phyloP scores from a whole-genome alignment of 2,329 filamentous ascomycete species.

The Fusarium ambrosium region DNA sequence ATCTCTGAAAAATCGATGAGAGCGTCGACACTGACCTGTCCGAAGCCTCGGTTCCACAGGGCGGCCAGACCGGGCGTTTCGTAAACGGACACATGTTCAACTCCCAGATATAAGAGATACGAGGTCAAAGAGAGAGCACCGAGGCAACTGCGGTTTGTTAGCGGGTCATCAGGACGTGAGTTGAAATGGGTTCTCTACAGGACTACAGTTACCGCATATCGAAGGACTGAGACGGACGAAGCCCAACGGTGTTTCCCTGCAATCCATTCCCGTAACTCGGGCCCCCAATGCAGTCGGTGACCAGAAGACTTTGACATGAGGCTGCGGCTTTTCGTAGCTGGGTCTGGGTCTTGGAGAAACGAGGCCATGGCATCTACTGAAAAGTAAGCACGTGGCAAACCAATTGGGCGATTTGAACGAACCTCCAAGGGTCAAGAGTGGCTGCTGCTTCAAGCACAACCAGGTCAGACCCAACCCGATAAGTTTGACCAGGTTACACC shows the following conservation, averaged over 20 bases:
- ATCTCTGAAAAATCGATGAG: not conserved
- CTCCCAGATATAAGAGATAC: not conserved
- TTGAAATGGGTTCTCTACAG: not conserved
- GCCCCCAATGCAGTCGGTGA: not conserved
- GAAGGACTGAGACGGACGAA: not conserved
- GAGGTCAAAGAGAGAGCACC: not conserved
- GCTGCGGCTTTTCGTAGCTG: not conserved
- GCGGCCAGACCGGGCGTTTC: not conserved
- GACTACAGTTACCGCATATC: not conserved
- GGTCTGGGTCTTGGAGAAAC: not conserved
- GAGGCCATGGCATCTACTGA: not conserved
- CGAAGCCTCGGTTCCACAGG: not conserved
- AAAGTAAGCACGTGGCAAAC: not conserved
- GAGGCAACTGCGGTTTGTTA: not conserved
- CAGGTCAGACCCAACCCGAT: not conserved
- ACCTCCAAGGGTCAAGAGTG: conserved; percentile 10
- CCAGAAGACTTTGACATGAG: not conserved
- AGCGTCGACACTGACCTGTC: not conserved
- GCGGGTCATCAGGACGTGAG: not conserved
- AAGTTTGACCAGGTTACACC: not conserved
- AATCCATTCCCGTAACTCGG: not conserved
- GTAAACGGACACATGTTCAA: not conserved
- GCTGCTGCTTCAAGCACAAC: not conserved
- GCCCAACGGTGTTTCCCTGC: not conserved
- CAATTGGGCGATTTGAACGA: not conserved